Evolutionary conservation across 2,329 filamentous ascomycete genomes (phyloP), one percentile per base, ranked within the genome.

Genomic region (Zymoseptoria passerinii): DNA sequence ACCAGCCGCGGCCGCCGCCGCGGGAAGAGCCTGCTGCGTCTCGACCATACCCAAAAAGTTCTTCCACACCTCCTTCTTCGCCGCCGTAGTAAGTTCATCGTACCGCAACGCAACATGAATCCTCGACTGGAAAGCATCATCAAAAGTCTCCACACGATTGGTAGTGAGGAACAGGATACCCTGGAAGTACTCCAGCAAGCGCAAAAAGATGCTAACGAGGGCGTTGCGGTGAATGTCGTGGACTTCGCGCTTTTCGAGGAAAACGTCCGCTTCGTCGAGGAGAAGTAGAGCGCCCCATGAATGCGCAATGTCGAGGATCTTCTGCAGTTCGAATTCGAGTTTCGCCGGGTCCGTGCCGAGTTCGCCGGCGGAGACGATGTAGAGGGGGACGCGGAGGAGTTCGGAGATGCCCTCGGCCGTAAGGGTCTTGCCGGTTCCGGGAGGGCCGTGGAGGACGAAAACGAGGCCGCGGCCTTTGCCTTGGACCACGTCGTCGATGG

Each of bases 161-260:
- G 91, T 95, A 0, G 91, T 96, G 27, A 96, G 74, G 76, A 96
- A 95, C 4, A 95, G 73, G 55, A 95, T 95, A 2, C 91, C 91
- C 69, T 95, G 89, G 75, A 95, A 95, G 72, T 95, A 96, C 73
- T 96, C 92, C 0, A 96, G 79, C 58, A 92, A 80, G 0, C 90
- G 85, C 2, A 96, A 77, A 78, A 96, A 96, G 67, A 95, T 90
- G 71, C 86, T 89, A 55, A 95, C 91, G 0, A 94, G 82, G 0
- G 88, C 87, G 66, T 95, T 95, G 59, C 90, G 86, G 69, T 91
- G 87, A 55, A 95, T 86, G 66, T 95, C 89, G 63, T 90, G 86
- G 67, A 90, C 85, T 52, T 89, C 88, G 1, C 90, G 84, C 72
- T 89, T 88, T 76, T 95, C 89, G 8, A 95, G 77, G 74, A 92